Conservation (phyloP, 139 green algal genomes). For the Volvox africanus region DNA sequence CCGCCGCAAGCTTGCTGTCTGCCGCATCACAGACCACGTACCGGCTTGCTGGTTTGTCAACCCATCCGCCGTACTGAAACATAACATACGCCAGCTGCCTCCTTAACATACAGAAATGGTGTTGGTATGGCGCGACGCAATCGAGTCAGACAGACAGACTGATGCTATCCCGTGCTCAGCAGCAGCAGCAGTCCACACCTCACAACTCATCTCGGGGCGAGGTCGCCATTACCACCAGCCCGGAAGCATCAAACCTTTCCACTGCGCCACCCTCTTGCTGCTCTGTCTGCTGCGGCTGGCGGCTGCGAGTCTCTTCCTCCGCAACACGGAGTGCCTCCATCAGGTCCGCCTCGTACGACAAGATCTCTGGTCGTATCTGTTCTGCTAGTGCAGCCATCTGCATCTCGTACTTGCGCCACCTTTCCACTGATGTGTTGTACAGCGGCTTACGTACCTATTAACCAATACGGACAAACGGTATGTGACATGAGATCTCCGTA, state of each 20-base stretch:
- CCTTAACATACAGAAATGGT: too few species aligned
- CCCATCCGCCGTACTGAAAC: too few species aligned
- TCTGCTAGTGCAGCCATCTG: conserved; percentile 59
- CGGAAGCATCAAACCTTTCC: not conserved
- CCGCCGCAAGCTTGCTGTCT: too few species aligned
- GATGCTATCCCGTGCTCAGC: not conserved
- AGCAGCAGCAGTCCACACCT: not conserved
- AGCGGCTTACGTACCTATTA: conserved; percentile 77
- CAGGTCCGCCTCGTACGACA: conserved; percentile 50
- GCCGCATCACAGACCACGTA: too few species aligned
- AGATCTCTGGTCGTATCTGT: conserved; percentile 42
- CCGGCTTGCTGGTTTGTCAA: too few species aligned
- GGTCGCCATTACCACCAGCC: too few species aligned
- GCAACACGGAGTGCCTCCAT: conserved; percentile 20
- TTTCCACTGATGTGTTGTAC: conserved; percentile 69
- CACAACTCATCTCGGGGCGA: not conserved
- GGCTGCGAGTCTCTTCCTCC: conserved; percentile 8
- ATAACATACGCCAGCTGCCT: too few species aligned
- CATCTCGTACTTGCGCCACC: conserved; percentile 67
- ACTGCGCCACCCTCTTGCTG: not conserved
- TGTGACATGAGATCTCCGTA: not conserved
- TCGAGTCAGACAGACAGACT: not conserved
- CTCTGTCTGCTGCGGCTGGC: not conserved
- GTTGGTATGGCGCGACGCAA: not conserved
- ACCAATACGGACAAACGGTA: not conserved